Percentiles rank a stretch among this genome's conserved stretches.
phyloP scores from a whole-genome alignment of 2,329 filamentous ascomycete genomes.

The Hypocrella siamensis region DNA sequence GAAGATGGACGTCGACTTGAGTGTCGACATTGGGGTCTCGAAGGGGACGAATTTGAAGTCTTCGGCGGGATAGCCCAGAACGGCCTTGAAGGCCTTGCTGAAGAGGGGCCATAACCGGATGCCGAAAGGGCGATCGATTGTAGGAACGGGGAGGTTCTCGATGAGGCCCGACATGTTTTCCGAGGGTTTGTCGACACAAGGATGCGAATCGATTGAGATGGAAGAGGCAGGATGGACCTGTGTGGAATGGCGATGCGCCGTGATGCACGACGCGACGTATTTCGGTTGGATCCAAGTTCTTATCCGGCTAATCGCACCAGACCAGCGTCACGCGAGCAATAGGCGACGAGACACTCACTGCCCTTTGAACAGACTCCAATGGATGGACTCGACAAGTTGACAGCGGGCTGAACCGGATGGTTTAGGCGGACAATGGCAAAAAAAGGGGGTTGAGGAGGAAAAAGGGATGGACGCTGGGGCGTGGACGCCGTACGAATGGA shows the following conservation, averaged over 20 bases:
- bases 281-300: neutral
- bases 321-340: slow-evolving; percentile 9
- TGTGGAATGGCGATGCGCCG: neutral
- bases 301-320: neutral
- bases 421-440: too few relatives aligned
- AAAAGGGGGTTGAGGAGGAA: too few relatives aligned
- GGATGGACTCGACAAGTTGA: too few relatives aligned
- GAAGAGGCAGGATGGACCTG: neutral
- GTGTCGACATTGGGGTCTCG: slow-evolving; percentile 76
- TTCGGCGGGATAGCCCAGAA: slow-evolving; percentile 68
- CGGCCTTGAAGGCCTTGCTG: slow-evolving; percentile 63
- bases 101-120: slow-evolving; percentile 89
- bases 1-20: slow-evolving; percentile 66
- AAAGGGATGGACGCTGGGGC: too few relatives aligned
- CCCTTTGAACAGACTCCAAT: too few relatives aligned
- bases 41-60: slow-evolving; percentile 75
- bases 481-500: too few relatives aligned
- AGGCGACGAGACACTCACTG: slow-evolving; percentile 23
- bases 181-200: slow-evolving; percentile 6
- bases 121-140: slow-evolving; percentile 84
- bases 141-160: slow-evolving; percentile 51
- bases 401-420: too few relatives aligned
- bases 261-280: neutral
- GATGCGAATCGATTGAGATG: neutral
- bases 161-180: slow-evolving; percentile 27